A percentile compares a stretch with the other conserved stretches of the same genome.
Conservation (phyloP, 495 filamentous ascomycete genomes). For the Annulohypoxylon bovei region DNA sequence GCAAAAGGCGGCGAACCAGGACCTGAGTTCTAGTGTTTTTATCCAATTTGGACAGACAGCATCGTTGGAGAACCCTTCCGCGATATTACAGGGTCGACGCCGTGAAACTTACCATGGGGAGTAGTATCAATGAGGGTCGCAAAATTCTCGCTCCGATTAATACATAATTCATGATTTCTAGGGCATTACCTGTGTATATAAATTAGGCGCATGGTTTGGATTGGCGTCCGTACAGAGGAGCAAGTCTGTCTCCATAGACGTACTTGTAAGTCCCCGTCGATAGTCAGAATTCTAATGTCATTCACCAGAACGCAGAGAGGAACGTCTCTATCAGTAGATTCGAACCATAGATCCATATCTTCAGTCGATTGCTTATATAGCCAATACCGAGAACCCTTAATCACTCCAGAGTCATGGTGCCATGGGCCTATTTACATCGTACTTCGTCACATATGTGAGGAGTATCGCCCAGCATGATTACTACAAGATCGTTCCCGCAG, state of each 20-base stretch:
- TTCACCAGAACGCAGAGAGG: not conserved
- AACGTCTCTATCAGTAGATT: not conserved
- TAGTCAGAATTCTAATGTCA: not conserved
- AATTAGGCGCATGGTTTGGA: too few species aligned
- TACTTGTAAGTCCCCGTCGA: too few species aligned
- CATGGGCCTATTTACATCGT: not conserved
- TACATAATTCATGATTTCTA: too few species aligned
- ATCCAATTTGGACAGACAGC: not conserved
- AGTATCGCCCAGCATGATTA: not conserved
- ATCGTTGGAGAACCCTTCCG: not conserved
- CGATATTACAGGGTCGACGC: too few species aligned
- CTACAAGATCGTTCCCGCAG: not conserved
- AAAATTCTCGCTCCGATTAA: too few species aligned
- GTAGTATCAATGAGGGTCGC: too few species aligned
- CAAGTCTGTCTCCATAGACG: too few species aligned
- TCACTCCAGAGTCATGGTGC: not conserved
- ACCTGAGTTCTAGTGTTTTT: constrained; percentile 8
- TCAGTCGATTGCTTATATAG: not conserved
- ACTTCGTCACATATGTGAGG: not conserved
- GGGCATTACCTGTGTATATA: too few species aligned
- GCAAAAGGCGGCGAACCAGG: constrained; percentile 32
- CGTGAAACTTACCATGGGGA: too few species aligned
- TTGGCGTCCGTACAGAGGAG: too few species aligned
- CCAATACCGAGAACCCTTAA: not conserved
- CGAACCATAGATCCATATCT: not conserved